Conservation (phyloP, 164 flowering plant species). For the Nymphaea colorata region DNA sequence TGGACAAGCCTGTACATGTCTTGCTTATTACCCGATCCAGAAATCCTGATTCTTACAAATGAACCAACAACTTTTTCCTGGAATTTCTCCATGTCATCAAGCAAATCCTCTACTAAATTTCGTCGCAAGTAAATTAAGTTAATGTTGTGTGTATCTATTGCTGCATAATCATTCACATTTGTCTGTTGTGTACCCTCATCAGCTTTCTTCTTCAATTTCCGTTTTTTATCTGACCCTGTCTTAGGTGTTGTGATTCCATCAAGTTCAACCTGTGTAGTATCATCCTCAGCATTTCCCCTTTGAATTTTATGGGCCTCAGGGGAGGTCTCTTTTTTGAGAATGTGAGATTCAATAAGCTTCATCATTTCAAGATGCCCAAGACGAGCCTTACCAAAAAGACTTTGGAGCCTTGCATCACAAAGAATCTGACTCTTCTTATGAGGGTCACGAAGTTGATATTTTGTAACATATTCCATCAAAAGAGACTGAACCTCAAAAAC, state of each 20-base stretch:
- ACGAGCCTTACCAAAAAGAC: constrained; percentile 70
- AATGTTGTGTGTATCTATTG: constrained; percentile 84
- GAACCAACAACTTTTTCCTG: constrained; percentile 68
- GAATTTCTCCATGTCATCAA: constrained; percentile 62
- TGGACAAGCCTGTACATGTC: constrained; percentile 94
- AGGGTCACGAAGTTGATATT: constrained; percentile 86
- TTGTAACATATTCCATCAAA: constrained; percentile 72
- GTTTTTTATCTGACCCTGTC: constrained; percentile 40
- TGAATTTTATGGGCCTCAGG: constrained; percentile 22
- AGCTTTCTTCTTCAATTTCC: constrained; percentile 53
- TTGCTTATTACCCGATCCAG: constrained; percentile 74
- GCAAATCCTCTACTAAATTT: constrained; percentile 63
- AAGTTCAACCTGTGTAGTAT: constrained; percentile 40
- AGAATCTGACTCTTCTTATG: constrained; percentile 73
- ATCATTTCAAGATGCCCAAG: constrained; percentile 98
- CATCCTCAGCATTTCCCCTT: constrained; percentile 55
- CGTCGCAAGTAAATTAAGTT: constrained; percentile 71
- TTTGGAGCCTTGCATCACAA: constrained; percentile 75
- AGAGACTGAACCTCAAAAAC: constrained; percentile 83
- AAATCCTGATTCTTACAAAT: constrained; percentile 82
- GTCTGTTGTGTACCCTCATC: constrained; percentile 43
- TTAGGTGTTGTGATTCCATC: constrained; percentile 30
- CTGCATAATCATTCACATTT: constrained; percentile 85
- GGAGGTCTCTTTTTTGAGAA: constrained; percentile 49
- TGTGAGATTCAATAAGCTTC: constrained; percentile 85